Evolutionary conservation across 305 asterid species (phyloP).

Genomic region (Fraxinus paxiana): DNA sequence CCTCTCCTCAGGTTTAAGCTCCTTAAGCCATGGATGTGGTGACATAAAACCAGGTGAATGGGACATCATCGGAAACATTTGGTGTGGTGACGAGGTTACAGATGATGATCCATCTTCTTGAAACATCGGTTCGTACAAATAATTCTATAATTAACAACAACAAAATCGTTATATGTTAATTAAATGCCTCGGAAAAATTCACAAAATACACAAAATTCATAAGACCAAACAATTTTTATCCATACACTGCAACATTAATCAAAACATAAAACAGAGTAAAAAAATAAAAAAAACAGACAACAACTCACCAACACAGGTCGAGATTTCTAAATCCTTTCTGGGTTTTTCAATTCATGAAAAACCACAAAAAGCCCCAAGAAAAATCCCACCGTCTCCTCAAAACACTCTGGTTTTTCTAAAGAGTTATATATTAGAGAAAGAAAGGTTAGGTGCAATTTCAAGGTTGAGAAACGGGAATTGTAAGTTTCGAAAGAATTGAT

Average conservation of each 20-base stretch:
- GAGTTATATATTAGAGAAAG: background rate
- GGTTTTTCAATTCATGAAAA: constrained; percentile 32
- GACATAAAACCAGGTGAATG: constrained; percentile 52
- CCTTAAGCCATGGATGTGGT: constrained; percentile 73
- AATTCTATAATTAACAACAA: background rate
- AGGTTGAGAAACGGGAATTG: constrained; percentile 26
- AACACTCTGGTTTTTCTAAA: background rate
- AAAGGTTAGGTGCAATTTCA: constrained; percentile 26
- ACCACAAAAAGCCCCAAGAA: constrained; percentile 29
- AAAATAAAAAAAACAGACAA: background rate
- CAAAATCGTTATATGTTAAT: background rate
- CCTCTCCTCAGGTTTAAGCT: constrained; percentile 81
- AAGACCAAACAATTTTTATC: constrained; percentile 4
- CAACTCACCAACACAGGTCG: constrained; percentile 39
- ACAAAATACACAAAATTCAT: background rate
- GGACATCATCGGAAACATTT: constrained; percentile 53
- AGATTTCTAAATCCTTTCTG: constrained; percentile 26
- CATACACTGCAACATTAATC: background rate
- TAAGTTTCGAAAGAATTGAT: constrained; percentile 24
- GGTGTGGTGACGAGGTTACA: constrained; percentile 68
- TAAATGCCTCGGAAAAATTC: constrained; percentile 12
- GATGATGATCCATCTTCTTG: constrained; percentile 84
- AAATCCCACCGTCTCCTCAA: constrained; percentile 12
- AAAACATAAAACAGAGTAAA: constrained; percentile 18
- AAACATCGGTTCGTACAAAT: constrained; percentile 43